Base-by-base conservation (phyloP, 352 stramenopile species). In the Globisporangium cederbergense region DNA sequence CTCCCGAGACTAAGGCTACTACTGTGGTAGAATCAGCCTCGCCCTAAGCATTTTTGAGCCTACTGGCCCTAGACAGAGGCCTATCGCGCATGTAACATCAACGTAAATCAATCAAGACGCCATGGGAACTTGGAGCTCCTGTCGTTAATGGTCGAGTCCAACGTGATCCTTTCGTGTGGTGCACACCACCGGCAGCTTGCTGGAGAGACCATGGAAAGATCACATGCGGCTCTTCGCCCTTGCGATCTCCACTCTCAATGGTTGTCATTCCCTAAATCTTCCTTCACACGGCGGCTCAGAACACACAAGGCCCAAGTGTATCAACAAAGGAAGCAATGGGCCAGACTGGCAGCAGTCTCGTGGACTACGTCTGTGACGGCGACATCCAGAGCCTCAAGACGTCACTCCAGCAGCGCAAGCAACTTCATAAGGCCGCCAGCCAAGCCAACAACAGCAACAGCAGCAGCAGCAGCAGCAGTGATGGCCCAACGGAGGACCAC, bases 371-470 rank as follows among this genome's bases (percentile, higher is more conserved):
- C 30, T 64, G 83, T 47, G 76, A 86, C 53, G 69, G 70, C 60
- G 79, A 89, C 65, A 82, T 79, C 25, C 66, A 79, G 64, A 62
- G 59, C 53, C 74, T 88, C 64, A 86, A 85, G 62, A 49, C 66
- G 16, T 55, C 72, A 60, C 68, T 88, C 38, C 55, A 68, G 56
- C 62, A 61, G 40, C 67, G 57, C 55, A 59, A 63, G 62, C 45
- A 68, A n/a, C 55, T 22, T 7, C 14, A 34, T 4, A 18, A 28
- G n/a, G 5, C 14, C 32, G 64, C 58, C 14, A 71, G 70, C 32
- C 62, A 70, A 8, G 60, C 32, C 16, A 38, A 25, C 16, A 32
- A 30, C 6, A 58, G 20, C 52, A 46, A n/a, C 28, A 57, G 28
- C 30, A 25, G 22, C 22, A 25, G n/a, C 22, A 25, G 25, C 25